Conservation (phyloP, 2,329 filamentous ascomycete species). For the Shiraia sp. region DNA sequence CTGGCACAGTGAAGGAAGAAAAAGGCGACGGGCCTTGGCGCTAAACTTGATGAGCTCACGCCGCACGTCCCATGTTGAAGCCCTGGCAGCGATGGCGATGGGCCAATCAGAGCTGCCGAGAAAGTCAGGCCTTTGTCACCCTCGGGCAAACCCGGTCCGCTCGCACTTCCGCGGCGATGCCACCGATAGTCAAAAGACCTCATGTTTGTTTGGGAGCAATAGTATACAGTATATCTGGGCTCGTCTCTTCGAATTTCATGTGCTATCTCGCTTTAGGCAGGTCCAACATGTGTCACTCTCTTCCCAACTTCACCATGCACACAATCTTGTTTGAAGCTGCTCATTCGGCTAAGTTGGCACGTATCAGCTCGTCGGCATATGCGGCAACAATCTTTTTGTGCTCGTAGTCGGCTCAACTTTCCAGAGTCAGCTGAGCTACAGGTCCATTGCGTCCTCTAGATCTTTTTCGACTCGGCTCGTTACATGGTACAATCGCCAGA, state of each 20-base stretch:
- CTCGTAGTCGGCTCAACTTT: conserved; percentile 1
- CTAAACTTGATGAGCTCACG: conserved; percentile 18
- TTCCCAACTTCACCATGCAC: neutral
- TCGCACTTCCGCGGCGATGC: conserved; percentile 5
- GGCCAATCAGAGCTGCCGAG: conserved; percentile 16
- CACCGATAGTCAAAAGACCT: neutral
- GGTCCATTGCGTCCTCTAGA: conserved; percentile 10
- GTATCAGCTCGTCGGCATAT: neutral
- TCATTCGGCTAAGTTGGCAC: neutral
- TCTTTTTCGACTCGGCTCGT: conserved; percentile 2
- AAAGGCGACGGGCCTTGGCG: conserved; percentile 19
- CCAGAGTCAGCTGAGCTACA: conserved; percentile 8
- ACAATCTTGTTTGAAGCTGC: neutral
- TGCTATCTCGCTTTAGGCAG: too few species aligned
- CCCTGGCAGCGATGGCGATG: conserved; percentile 2
- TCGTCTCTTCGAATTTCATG: too few species aligned
- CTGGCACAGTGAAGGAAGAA: conserved; percentile 26
- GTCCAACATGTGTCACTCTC: too few species aligned
- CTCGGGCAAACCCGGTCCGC: conserved; percentile 25
- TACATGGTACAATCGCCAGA: conserved; percentile 11
- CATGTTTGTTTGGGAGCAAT: neutral
- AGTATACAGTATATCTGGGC: neutral
- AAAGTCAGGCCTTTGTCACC: conserved; percentile 15
- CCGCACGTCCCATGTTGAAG: conserved; percentile 1
- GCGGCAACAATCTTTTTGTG: neutral